A percentile compares a stretch with the other conserved stretches of the same genome.
Evolutionary conservation across 2,329 filamentous ascomycete genomes (phyloP).

Genomic region (Colletotrichum liaoningense): DNA sequence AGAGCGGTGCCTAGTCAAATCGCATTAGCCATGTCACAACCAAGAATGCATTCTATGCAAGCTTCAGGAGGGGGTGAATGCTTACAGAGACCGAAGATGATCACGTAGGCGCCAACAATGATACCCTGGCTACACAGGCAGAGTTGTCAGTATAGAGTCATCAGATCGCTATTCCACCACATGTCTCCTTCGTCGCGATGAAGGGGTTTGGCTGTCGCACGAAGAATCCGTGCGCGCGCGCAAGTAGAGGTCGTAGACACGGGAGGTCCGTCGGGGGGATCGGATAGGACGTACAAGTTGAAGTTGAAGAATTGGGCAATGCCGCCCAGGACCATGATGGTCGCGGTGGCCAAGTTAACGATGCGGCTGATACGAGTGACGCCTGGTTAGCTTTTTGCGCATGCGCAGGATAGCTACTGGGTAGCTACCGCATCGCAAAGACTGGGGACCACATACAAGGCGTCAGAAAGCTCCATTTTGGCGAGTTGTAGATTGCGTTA

Average conservation of each 20-base stretch:
- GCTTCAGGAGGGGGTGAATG: slow-evolving; percentile 6
- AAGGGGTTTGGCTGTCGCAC: not conserved
- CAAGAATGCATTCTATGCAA: not conserved
- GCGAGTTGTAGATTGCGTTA: slow-evolving; percentile 19
- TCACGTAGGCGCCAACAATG: slow-evolving; percentile 87
- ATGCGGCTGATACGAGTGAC: slow-evolving; percentile 75
- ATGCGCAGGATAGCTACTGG: not conserved
- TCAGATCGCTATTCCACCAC: not conserved
- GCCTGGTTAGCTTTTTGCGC: slow-evolving; percentile 46
- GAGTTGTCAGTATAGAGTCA: slow-evolving; percentile 13
- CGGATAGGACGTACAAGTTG: slow-evolving; percentile 62
- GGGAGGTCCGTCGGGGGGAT: slow-evolving; percentile 18
- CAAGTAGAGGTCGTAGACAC: not conserved
- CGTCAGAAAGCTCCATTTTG: slow-evolving; percentile 91
- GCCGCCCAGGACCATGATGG: slow-evolving; percentile 89
- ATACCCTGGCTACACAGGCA: slow-evolving; percentile 68
- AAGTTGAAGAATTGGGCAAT: slow-evolving; percentile 76
- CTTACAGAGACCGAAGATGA: slow-evolving; percentile 89
- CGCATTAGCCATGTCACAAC: slow-evolving; percentile 36
- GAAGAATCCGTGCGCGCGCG: slow-evolving; percentile 21
- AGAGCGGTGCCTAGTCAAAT: slow-evolving; percentile 70
- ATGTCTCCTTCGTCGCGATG: slow-evolving; percentile 3
- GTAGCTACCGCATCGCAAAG: slow-evolving; percentile 5
- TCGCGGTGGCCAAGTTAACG: slow-evolving; percentile 90
- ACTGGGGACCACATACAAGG: slow-evolving; percentile 74